Base-by-base conservation (phyloP, 495 filamentous ascomycete species). In the Penicillium canariense region DNA sequence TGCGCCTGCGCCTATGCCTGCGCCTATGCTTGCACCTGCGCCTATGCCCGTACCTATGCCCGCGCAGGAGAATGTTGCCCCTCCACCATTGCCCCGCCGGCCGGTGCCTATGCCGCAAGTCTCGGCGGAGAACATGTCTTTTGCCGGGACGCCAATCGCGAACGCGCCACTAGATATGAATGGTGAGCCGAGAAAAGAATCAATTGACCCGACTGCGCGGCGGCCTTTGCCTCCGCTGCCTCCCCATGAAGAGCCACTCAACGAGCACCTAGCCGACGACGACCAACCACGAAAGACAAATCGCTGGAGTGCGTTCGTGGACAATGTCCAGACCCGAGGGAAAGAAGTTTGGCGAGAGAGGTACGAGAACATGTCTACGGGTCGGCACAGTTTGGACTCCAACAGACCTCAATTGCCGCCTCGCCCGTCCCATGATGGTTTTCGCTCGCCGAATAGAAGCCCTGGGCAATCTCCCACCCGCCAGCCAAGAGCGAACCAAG, bases 301-400 rank as follows among this genome's bases (percentile, higher is more conserved):
- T 23, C 63, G 70, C 22, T 75, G 71, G 73, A 72, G 67, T 52
- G 63, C 71, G 3, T 55, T 72, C 14, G 50, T 66, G 11, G 68
- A 60, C 2, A 59, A 71, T 52, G 32, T 65, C 1, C 58, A 68
- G 31, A 56, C 43, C 1, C 56, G 54, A 4, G 57, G 62, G 4
- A 34, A 58, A 20, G 63, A 67, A 14, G 55, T 50, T 34, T 64
- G 52, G 56, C 70, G 46, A 27, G 68, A 63, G 14, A 66, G 55
- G 23, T 58, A 65, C 27, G 67, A 65, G 15, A 46, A 50, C 6
- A 18, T 61, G 11, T 54, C 65, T 12, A 46, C 58, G 2, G 61
- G 65, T 36, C 69, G 68, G 32, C 58, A 68, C 53, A 75, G 68
- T 51, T 52, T 76, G 18, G 73, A 76, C 48, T 61, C 67, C 39